Conservation (phyloP, 2,329 filamentous ascomycete genomes). For the Colletotrichum eremochloae region DNA sequence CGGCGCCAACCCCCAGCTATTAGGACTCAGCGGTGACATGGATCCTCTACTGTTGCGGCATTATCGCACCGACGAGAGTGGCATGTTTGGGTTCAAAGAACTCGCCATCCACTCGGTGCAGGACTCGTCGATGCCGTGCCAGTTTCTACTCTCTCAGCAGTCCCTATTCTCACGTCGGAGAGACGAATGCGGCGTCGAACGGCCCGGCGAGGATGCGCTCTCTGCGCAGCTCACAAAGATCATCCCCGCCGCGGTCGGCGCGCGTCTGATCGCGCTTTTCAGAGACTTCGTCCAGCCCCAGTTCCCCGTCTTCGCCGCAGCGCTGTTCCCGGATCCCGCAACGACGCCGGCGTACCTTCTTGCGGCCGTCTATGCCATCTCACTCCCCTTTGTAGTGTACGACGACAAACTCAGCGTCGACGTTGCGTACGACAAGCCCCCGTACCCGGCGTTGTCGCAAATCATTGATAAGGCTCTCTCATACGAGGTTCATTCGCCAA, state of each 20-base stretch:
- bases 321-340: not conserved
- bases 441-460: conserved; percentile 38
- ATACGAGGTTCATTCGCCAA: conserved; percentile 42
- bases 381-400: conserved; percentile 43
- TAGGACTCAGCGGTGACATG: conserved; percentile 42
- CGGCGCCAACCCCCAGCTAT: conserved; percentile 26
- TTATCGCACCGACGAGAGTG: conserved; percentile 37
- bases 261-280: conserved; percentile 16
- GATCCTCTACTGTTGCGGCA: conserved; percentile 40
- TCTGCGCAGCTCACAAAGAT: not conserved
- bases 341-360: conserved; percentile 21
- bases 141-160: conserved; percentile 42
- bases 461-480: conserved; percentile 40
- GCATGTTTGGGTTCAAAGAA: conserved; percentile 44
- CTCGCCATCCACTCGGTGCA: conserved; percentile 44
- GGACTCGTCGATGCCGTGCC: conserved; percentile 25
- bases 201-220: not conserved
- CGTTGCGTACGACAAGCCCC: conserved; percentile 43
- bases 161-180: conserved; percentile 40
- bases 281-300: conserved; percentile 12
- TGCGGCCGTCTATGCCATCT: conserved; percentile 43
- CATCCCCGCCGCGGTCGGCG: conserved; percentile 5
- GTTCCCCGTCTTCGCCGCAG: conserved; percentile 11
- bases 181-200: conserved; percentile 35
- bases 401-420: conserved; percentile 45